Conservation (phyloP, 2,329 filamentous ascomycete genomes). For the Saccharata proteae region DNA sequence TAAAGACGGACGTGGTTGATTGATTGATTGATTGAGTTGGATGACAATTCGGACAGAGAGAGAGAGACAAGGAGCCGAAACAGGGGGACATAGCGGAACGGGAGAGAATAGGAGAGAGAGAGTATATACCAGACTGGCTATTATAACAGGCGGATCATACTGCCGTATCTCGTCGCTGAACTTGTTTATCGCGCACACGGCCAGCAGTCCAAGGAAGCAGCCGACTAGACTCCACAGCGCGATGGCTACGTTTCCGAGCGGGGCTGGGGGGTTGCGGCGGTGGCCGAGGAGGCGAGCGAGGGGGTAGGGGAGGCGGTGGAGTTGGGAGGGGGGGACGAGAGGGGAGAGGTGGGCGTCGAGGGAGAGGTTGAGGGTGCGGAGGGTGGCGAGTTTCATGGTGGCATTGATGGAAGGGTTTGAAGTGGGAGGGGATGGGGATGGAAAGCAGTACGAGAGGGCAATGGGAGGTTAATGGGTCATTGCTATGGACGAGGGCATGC, state of each 20-base stretch:
- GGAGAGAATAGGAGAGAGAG: conserved; percentile 1
- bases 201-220: conserved; percentile 31
- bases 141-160: conserved; percentile 30
- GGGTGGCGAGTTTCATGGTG: conserved; percentile 4
- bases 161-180: conserved; percentile 24
- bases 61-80: too few species aligned
- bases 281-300: conserved; percentile 54
- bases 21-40: not conserved
- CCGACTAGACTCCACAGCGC: conserved; percentile 32
- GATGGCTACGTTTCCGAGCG: conserved; percentile 29
- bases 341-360: conserved; percentile 68
- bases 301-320: conserved; percentile 50
- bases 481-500: too few species aligned
- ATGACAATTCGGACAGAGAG: conserved; percentile 6
- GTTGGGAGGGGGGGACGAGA: conserved; percentile 52
- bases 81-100: too few species aligned
- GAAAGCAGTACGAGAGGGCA: too few species aligned
- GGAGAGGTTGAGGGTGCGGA: conserved; percentile 45
- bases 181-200: conserved; percentile 30
- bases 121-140: conserved; percentile 29
- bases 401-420: not conserved
- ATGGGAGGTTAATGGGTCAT: too few species aligned
- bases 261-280: conserved; percentile 22
- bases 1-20: too few species aligned
- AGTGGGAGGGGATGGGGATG: too few species aligned